phyloP scores from a whole-genome alignment of 1,284 basidiomycete species.

The Leucocoprinus gongylophorus region DNA sequence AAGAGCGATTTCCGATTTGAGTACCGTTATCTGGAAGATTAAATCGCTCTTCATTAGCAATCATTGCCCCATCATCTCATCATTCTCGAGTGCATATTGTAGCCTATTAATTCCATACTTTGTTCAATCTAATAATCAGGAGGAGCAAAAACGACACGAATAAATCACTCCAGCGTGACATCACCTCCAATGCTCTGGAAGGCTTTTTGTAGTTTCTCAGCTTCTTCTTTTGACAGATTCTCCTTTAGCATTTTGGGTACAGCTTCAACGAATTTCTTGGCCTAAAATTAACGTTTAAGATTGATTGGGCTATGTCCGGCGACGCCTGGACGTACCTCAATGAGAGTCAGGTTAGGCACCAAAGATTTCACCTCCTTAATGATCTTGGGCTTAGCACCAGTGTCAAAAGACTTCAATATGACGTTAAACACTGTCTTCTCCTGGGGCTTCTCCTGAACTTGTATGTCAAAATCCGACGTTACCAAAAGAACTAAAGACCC shows the following conservation, averaged over 20 bases:
- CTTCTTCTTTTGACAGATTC: conserved; percentile 94
- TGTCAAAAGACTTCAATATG: conserved; percentile 89
- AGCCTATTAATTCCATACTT: conserved; percentile 13
- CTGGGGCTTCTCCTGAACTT: conserved; percentile 83
- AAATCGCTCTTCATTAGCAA: conserved; percentile 12
- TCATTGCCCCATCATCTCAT: conserved; percentile 3
- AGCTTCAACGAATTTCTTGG: conserved; percentile 99
- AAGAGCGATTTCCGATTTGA: conserved; percentile 98
- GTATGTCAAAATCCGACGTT: conserved; percentile 11
- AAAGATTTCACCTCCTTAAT: conserved; percentile 97
- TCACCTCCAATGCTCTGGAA: conserved; percentile 89
- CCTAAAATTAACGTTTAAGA: conserved; percentile 43
- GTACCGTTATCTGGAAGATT: conserved; percentile 89
- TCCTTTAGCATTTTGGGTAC: conserved; percentile 94
- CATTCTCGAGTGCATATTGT: conserved; percentile 12
- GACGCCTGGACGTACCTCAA: conserved; percentile 65
- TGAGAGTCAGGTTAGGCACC: conserved; percentile 90
- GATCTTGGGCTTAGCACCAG: conserved; percentile 90
- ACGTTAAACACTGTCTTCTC: conserved; percentile 99
- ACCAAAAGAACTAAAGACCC: conserved; percentile 20
- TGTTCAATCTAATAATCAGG: conserved; percentile 13
- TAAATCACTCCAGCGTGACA: conserved; percentile 68
- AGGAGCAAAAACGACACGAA: background rate
- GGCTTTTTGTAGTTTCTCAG: conserved; percentile 90
- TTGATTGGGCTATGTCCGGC: conserved; percentile 5